Percentiles rank a stretch among this genome's conserved stretches.
These are phyloP conservation scores for Trichomonas vaginalis DNA, from an alignment of 208 protist genomes.

Conservation along the genomic window DNA sequence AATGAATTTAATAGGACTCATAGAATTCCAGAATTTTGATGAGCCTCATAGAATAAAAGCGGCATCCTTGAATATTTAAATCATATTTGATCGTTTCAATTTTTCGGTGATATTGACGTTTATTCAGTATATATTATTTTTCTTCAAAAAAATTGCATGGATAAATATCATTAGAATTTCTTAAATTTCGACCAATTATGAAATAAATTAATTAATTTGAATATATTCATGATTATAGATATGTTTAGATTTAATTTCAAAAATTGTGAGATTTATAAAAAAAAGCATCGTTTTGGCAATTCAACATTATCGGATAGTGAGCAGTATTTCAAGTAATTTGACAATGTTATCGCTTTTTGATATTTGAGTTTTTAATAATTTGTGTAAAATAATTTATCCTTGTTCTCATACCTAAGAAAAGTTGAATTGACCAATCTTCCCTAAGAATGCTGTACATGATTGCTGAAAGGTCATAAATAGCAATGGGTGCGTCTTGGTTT, in stretches of 20 bases:
- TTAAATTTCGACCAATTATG: neutral
- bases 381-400: too few relatives aligned
- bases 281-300: neutral
- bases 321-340: too few relatives aligned
- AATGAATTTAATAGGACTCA: neutral
- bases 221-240: neutral
- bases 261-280: neutral
- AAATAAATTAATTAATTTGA: neutral
- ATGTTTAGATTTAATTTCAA: neutral
- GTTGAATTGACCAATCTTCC: too few relatives aligned
- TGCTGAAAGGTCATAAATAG: too few relatives aligned
- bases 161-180: neutral
- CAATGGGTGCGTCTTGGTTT: too few relatives aligned
- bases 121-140: neutral
- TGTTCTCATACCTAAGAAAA: too few relatives aligned
- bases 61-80: neutral
- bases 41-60: neutral
- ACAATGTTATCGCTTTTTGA: too few relatives aligned
- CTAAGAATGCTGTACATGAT: too few relatives aligned
- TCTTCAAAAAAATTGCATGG: neutral
- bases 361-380: too few relatives aligned
- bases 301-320: too few relatives aligned
- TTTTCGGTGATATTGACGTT: too few relatives aligned
- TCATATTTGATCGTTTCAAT: neutral
- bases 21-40: neutral